Conservation (phyloP, 805 yeast species). For the Saturnispora halmiae region DNA sequence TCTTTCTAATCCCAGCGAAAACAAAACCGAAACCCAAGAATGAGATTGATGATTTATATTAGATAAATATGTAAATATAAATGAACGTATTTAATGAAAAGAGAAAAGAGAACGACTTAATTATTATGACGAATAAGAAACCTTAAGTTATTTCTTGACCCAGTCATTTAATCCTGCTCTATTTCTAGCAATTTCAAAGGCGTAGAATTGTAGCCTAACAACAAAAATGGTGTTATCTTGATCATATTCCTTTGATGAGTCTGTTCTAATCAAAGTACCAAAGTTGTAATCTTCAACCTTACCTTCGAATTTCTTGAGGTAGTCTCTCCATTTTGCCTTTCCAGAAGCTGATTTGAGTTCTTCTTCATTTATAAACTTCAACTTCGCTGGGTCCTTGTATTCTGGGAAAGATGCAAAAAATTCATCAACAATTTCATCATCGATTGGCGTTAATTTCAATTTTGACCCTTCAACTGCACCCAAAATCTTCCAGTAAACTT, state of each 20-base stretch:
- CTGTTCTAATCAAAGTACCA: conserved; percentile 85
- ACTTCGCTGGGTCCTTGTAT: conserved; percentile 50
- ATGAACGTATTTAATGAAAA: conserved; percentile 1
- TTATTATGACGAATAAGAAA: no score
- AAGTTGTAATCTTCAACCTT: conserved; percentile 84
- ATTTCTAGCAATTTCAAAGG: conserved; percentile 90
- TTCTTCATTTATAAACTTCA: conserved; percentile 57
- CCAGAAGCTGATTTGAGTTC: conserved; percentile 73
- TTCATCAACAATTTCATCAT: conserved; percentile 57
- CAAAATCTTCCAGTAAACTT: conserved; percentile 82
- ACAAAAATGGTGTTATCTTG: conserved; percentile 81
- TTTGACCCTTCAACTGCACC: conserved; percentile 69
- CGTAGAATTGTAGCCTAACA: conserved; percentile 90
- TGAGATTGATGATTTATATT: no score
- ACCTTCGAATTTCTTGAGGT: conserved; percentile 73
- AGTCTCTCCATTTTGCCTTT: conserved; percentile 86
- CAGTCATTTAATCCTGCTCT: conserved; percentile 87
- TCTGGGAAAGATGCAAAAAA: conserved; percentile 81
- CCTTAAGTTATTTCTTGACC: conserved; percentile 38
- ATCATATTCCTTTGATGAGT: conserved; percentile 61
- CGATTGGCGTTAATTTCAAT: conserved; percentile 61
- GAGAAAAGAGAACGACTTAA: background rate
- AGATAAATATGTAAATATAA: no score
- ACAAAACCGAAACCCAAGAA: conserved; percentile 7
- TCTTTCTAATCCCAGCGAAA: conserved; percentile 17